Evolutionary conservation across 2,329 filamentous ascomycete genomes (phyloP).

Genomic region (Xylaria sp.): DNA sequence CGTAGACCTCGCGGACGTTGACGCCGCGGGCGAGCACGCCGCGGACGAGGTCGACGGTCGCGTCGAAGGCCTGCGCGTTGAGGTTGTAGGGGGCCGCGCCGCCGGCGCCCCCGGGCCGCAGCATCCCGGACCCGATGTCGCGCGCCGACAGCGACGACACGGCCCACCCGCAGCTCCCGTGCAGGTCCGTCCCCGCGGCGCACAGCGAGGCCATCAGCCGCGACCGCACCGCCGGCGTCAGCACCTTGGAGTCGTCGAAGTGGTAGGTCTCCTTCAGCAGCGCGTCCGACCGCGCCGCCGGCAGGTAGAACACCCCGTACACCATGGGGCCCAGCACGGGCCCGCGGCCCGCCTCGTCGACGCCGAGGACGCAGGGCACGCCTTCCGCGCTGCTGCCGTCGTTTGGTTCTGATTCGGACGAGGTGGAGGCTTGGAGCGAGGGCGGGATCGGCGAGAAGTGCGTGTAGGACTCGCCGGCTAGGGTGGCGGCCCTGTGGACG

Average conservation of each 20-base stretch:
- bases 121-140: conserved; percentile 80
- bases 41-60: conserved; percentile 80
- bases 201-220: conserved; percentile 72
- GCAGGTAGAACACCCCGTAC: conserved; percentile 75
- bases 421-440: conserved; percentile 53
- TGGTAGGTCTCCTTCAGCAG: conserved; percentile 78
- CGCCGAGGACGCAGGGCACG: conserved; percentile 75
- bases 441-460: conserved; percentile 72
- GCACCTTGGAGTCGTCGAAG: conserved; percentile 94
- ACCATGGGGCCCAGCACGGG: conserved; percentile 87
- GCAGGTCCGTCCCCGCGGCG: conserved; percentile 56
- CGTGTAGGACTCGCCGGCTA: conserved; percentile 69
- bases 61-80: conserved; percentile 94
- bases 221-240: conserved; percentile 79
- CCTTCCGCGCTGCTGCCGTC: conserved; percentile 39
- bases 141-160: conserved; percentile 78
- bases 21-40: conserved; percentile 77
- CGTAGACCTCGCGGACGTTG: conserved; percentile 86
- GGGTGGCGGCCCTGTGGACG: conserved; percentile 58
- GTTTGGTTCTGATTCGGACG: conserved; percentile 19
- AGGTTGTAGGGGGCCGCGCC: conserved; percentile 73
- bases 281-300: conserved; percentile 68
- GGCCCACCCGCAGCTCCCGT: conserved; percentile 73
- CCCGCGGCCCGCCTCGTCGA: conserved; percentile 92
- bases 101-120: conserved; percentile 58